A percentile compares a stretch with the other conserved stretches of the same genome.
Evolutionary conservation across 2,329 filamentous ascomycete species (phyloP).

Genomic region (Boeremia lycopersici): DNA sequence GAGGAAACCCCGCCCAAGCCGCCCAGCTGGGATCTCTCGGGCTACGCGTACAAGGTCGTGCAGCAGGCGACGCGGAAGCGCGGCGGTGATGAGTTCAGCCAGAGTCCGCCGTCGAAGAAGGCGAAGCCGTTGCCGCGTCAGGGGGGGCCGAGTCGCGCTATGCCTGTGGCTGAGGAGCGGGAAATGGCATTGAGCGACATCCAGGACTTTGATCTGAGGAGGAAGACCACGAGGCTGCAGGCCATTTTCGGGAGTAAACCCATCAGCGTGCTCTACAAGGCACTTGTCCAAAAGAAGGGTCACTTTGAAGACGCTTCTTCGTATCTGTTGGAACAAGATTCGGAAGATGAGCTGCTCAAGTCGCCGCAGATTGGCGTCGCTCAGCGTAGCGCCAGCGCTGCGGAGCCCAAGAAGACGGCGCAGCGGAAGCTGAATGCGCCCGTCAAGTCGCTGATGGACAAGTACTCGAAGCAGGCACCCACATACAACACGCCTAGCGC

Average conservation of each 20-base stretch:
- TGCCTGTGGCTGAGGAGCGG: conserved; percentile 42
- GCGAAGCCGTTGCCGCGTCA: conserved; percentile 32
- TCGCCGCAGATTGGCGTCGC: conserved; percentile 33
- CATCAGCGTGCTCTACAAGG: conserved; percentile 56
- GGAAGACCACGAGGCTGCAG: conserved; percentile 60
- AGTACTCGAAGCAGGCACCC: conserved; percentile 49
- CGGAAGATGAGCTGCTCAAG: conserved; percentile 45
- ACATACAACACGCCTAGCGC: conserved; percentile 22
- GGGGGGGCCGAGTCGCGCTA: conserved; percentile 41
- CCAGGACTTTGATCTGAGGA: conserved; percentile 54
- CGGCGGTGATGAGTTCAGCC: conserved; percentile 22
- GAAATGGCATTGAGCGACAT: conserved; percentile 36
- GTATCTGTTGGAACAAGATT: conserved; percentile 28
- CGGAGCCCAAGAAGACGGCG: conserved; percentile 53
- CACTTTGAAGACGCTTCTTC: conserved; percentile 60
- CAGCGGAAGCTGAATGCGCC: conserved; percentile 62
- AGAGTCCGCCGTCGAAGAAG: conserved; percentile 33
- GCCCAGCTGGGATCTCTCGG: conserved; percentile 33
- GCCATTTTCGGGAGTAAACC: conserved; percentile 55
- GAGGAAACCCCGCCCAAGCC: conserved; percentile 45
- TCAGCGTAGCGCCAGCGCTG: conserved; percentile 18
- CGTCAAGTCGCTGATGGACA: conserved; percentile 63
- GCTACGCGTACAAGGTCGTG: conserved; percentile 30
- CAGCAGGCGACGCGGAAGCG: conserved; percentile 35
- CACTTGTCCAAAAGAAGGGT: conserved; percentile 57